Base-by-base conservation (phyloP, 179 eudicot species). In the Carnegiea gigantea region DNA sequence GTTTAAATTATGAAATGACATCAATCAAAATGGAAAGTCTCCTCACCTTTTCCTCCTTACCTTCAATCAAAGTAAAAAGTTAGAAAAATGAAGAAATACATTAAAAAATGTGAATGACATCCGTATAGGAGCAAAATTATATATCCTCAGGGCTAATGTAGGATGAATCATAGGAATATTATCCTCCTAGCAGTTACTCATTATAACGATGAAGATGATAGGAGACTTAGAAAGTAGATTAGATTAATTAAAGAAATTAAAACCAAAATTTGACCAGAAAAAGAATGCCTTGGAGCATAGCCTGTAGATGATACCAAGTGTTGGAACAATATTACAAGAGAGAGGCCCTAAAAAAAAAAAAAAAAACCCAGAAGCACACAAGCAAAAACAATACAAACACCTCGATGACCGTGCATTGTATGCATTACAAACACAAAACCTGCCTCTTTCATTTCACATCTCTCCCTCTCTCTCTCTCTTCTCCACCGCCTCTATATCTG, bases 401-500 rank as follows among this genome's bases (percentile, higher is more conserved):
- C 68, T 62, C 68, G 68, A 62, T 23, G 68, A 62, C 68, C 68
- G 68, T 62, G 68, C 68, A 62, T 62, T 0, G 13, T 11, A 51
- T 51, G 57, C 57, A 51, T 17, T 51, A 9, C 57, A 51, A 40
- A 40, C 6, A n/a, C 68, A 70, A 70, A 33, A 21, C 44, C 74
- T 70, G 9, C n/a, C 73, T 28, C 73, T 70, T 36, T 65, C 13
- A 11, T 14, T 23, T 44, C 70, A 28, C 78, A 60, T 12, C 12
- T 49, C 24, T 44, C 18, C 48, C 60, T 43, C 71, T 48, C 76
- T 53, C 51, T 59, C 28, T 46, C 71, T 26, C 78, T 15, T 46
- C 14, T 64, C 83, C 86, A 84, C 86, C 83, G 86, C 86, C 83
- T 84, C 75, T 77, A 70, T 84, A 80, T 80, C 78, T 80, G 83